Base-by-base conservation (phyloP, 106 monocot genomes). In the Dioscorea dumetorum region DNA sequence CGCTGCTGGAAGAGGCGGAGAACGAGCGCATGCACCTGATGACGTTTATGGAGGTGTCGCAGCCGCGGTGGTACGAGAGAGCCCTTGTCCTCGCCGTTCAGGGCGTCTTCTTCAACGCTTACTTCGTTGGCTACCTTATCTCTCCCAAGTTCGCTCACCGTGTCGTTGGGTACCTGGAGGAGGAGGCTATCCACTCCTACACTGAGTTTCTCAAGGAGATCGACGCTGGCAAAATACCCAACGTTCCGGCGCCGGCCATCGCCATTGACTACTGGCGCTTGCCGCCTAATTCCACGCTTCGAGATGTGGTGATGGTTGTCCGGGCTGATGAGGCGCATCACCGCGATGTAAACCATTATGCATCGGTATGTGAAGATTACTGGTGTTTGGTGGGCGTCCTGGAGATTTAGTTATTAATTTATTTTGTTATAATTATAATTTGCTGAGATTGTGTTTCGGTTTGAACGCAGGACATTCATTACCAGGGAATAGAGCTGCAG, bases 1-100 rank as follows among this genome's bases (percentile, higher is more conserved):
- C 80, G 0, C 73, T 87, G 16, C 64, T 83, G 48, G 83, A 83
- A 51, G 87, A 87, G 61, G 87, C 87, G 1, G 87, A 87, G 80
- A 87, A 87, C 53, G 87, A 87, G 77, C 63, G 87, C n/a, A 87
- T 87, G 87, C 87, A 87, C 73, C 80, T 87, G 24, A 87, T 87
- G 87, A 87, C 87, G 9, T 80, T 87, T 74, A 87, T 87, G 87
- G 87, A 87, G 77, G 87, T 87, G 11, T 67, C 77, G 9, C 20
- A 83, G 64, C 87, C 87, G 12, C 60, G 68, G 31, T 87, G 87
- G 83, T 83, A 87, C 71, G 83, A 87, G 74, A 69, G 87, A 12
- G 87, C 83, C 11, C 75, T 83, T 22, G 83, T 83, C 20, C 31
- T 79, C 10, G 28, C 76, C 16, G 79, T 79, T 3, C 83, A 83